A percentile compares a stretch with the other conserved stretches of the same genome.
Evolutionary conservation across 805 yeast species (phyloP).

Genomic region (Pichia cabralensis): DNA sequence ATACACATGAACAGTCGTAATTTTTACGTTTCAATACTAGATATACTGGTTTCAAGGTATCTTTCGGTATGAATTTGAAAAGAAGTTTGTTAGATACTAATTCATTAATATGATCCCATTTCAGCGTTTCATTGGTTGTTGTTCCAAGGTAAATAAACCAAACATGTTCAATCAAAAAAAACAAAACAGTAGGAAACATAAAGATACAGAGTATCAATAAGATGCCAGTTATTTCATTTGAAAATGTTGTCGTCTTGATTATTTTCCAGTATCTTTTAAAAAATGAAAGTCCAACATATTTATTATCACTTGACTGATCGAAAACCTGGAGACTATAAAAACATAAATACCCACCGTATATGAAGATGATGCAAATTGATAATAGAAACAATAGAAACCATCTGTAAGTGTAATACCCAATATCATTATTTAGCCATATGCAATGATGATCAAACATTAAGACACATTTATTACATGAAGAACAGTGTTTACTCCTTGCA

Average conservation of each 20-base stretch:
- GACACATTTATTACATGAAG: slow-evolving; percentile 56
- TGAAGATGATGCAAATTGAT: slow-evolving; percentile 25
- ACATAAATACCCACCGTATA: slow-evolving; percentile 33
- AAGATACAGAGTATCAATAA: slow-evolving; percentile 31
- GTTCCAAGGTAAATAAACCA: slow-evolving; percentile 44
- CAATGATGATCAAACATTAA: slow-evolving; percentile 58
- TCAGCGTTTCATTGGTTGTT: slow-evolving; percentile 45
- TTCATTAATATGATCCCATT: slow-evolving; percentile 43
- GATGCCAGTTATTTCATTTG: slow-evolving; percentile 33
- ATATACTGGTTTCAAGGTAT: neutral
- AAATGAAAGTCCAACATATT: slow-evolving; percentile 8
- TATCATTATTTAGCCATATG: slow-evolving; percentile 43
- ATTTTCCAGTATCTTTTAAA: slow-evolving; percentile 15
- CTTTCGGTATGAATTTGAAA: slow-evolving; percentile 14
- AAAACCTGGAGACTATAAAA: slow-evolving; percentile 17
- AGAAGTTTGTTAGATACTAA: slow-evolving; percentile 24
- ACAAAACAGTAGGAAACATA: slow-evolving; percentile 27
- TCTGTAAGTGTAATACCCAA: slow-evolving; percentile 42
- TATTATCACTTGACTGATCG: slow-evolving; percentile 1
- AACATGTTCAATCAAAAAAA: slow-evolving; percentile 33
- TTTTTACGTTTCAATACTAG: slow-evolving; percentile 2
- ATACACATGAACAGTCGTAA: slow-evolving; percentile 4
- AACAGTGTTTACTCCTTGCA: slow-evolving; percentile 71
- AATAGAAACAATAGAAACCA: slow-evolving; percentile 37
- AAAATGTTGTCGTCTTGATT: slow-evolving; percentile 22